These are phyloP conservation scores for Marasmius tenuissimus DNA, from an alignment of 1,284 basidiomycete genomes.

Conservation along the genomic window DNA sequence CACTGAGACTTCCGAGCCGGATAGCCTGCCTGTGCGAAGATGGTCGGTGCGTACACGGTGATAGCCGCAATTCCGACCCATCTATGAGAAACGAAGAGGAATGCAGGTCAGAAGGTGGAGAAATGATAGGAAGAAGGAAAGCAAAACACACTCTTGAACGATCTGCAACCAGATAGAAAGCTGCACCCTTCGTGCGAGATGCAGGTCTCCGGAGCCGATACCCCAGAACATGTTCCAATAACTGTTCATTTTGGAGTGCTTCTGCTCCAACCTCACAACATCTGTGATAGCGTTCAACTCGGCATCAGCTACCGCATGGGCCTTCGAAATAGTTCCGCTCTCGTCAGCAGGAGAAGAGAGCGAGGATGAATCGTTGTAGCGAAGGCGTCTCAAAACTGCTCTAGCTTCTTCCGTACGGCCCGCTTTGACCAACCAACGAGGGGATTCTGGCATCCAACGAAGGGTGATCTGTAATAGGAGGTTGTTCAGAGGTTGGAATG, in stretches of 20 bases:
- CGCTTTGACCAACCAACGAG: constrained; percentile 55
- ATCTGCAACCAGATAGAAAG: constrained; percentile 52
- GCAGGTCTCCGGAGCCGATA: constrained; percentile 36
- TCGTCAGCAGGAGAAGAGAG: neutral
- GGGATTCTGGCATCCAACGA: constrained; percentile 49
- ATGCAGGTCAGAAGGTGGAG: neutral
- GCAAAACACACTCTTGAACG: constrained; percentile 40
- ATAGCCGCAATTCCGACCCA: constrained; percentile 55
- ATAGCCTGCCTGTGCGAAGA: constrained; percentile 48
- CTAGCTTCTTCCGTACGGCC: constrained; percentile 48
- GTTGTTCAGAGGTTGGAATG: neutral
- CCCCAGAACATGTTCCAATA: constrained; percentile 52
- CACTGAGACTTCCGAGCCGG: constrained; percentile 44
- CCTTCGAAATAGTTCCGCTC: constrained; percentile 8
- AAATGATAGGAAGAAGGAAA: neutral
- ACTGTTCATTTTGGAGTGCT: constrained; percentile 39
- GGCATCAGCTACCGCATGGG: constrained; percentile 17
- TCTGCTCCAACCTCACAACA: constrained; percentile 41
- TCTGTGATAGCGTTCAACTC: constrained; percentile 43
- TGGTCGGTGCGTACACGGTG: constrained; percentile 50
- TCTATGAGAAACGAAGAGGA: constrained; percentile 14
- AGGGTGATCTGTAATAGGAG: constrained; percentile 20
- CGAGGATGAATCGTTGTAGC: neutral
- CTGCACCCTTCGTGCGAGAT: constrained; percentile 47
- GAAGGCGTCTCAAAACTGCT: constrained; percentile 30